Base-by-base conservation (phyloP, 208 protist genomes). In the Jaenimonas drosophilae region DNA sequence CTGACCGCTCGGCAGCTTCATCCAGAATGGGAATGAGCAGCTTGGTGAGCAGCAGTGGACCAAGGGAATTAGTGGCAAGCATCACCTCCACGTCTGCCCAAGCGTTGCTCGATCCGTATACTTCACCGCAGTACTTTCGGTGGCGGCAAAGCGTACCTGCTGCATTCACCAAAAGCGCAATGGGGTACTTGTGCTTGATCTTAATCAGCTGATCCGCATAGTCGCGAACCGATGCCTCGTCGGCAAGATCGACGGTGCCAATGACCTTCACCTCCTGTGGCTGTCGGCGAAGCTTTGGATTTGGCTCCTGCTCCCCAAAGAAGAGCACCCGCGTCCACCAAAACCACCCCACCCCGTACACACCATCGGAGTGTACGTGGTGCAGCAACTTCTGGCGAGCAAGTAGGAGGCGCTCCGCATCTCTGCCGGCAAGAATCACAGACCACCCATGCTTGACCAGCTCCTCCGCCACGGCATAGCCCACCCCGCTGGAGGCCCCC, bases 11-110 rank as follows among this genome's bases (percentile, higher is more conserved):
- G 20, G 76, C 77, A 5, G 73, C 84, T 27, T 70, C 55, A 7
- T 72, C 58, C 17, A 93, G 57, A 42, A 81, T 31, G 2, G 85
- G 80, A 19, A 93, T 52, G 40, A 93, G 50, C 39, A 88, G 62
- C 45, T 77, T 43, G 6, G 77, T 86, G 28, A 93, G 71, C 23
- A 90, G 59, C 50, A 83, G 66, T 14, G 85, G 76, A 1, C 85
- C 85, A 2, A 93, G 63, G 0, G 70, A 76, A 48, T 93, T 93
- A 11, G 81, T 73, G n/a, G 70, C 80, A 7, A 93, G 28, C 69
- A 81, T 88, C 44, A 56, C 64, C 68, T 93, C 80, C 52, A 88
- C 25, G 14, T 49, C 58, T 0, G 54, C 50, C 54, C 67, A 83
- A 31, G 49, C 44, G 46, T 53, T 53, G 39, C 54, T 38, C 9